Conservation (phyloP, 2,329 filamentous ascomycete species). For the Magnaporthales sp. region DNA sequence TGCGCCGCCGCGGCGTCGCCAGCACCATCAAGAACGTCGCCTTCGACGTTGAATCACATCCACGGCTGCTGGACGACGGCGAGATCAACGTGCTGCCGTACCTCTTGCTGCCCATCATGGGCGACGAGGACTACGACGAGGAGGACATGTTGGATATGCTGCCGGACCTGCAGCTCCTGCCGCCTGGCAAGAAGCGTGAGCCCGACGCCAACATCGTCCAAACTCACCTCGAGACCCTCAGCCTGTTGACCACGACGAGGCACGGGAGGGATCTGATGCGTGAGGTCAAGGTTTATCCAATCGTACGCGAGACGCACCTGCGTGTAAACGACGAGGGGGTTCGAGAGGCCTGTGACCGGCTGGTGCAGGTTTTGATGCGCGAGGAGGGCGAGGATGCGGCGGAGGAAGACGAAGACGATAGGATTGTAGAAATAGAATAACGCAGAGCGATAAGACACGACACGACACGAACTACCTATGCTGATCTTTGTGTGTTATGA, state of each 20-base stretch:
- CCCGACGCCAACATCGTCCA: conserved; percentile 66
- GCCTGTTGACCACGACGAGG: conserved; percentile 71
- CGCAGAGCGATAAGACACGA: not conserved
- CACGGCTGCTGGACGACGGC: conserved; percentile 59
- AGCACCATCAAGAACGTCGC: conserved; percentile 90
- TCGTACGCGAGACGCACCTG: conserved; percentile 78
- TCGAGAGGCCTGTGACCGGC: conserved; percentile 72
- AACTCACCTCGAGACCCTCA: conserved; percentile 82
- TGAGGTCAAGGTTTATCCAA: conserved; percentile 74
- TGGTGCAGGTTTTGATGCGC: conserved; percentile 83
- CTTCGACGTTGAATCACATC: conserved; percentile 71
- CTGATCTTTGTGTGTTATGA: not conserved
- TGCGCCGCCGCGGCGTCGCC: conserved; percentile 88
- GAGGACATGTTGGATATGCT: conserved; percentile 84
- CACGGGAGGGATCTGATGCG: conserved; percentile 68
- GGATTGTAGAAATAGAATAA: conserved; percentile 43
- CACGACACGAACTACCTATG: not conserved
- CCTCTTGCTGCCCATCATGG: conserved; percentile 78
- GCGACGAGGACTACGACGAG: conserved; percentile 77
- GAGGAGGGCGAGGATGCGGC: conserved; percentile 44
- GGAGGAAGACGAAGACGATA: conserved; percentile 41
- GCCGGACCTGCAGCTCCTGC: conserved; percentile 79
- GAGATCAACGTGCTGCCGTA: conserved; percentile 81
- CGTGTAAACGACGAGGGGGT: conserved; percentile 72
- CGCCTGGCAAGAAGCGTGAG: conserved; percentile 83